Conservation (phyloP, 2,329 filamentous ascomycete genomes). For the Neofusicoccum kwambonambiense region DNA sequence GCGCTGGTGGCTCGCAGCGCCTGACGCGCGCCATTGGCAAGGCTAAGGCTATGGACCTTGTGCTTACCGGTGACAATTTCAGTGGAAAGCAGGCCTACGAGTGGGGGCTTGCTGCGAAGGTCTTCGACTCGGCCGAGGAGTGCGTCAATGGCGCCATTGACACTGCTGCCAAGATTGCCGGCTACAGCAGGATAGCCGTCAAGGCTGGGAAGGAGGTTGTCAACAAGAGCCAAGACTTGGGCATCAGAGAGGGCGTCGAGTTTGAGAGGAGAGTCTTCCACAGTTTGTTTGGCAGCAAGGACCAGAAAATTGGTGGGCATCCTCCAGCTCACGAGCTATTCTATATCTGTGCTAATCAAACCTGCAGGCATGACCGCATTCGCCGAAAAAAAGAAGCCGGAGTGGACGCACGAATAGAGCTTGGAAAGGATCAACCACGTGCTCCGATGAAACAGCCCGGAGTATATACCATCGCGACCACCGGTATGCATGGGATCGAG, state of each 20-base stretch:
- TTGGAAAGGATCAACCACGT: too few relatives aligned
- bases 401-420: conserved; percentile 77
- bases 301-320: conserved; percentile 84
- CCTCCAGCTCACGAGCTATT: not conserved
- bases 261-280: conserved; percentile 94
- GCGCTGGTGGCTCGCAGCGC: conserved; percentile 86
- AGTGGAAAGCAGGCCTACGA: conserved; percentile 78
- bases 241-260: conserved; percentile 86
- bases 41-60: conserved; percentile 46
- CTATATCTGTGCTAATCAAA: not conserved
- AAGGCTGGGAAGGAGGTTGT: conserved; percentile 96
- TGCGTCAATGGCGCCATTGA: conserved; percentile 77
- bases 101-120: conserved; percentile 85
- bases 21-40: conserved; percentile 66
- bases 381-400: conserved; percentile 87
- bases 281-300: conserved; percentile 84
- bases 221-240: conserved; percentile 94
- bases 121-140: conserved; percentile 77
- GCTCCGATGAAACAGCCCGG: too few relatives aligned
- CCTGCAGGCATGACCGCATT: conserved; percentile 78
- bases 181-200: conserved; percentile 82
- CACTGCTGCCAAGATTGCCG: conserved; percentile 85
- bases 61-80: conserved; percentile 63
- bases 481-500: too few relatives aligned
- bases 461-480: too few relatives aligned